Conservation (phyloP, 2,329 filamentous ascomycete genomes). For the Fusarium compactum region DNA sequence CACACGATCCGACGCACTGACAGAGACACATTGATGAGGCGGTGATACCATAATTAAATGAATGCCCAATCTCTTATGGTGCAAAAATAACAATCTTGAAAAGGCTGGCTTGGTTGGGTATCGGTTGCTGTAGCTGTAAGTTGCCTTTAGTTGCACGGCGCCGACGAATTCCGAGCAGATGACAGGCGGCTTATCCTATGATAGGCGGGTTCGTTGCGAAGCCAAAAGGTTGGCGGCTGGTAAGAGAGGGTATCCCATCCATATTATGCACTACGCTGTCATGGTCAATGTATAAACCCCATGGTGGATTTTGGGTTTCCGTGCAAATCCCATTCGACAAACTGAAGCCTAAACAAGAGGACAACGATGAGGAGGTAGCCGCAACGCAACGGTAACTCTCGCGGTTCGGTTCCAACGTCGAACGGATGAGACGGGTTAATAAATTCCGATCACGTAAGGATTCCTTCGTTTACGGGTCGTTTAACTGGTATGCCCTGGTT, state of each 20-base stretch:
- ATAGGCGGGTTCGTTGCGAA: conserved; percentile 13
- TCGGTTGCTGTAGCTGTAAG: conserved; percentile 2
- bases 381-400: conserved; percentile 4
- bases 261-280: conserved; percentile 14
- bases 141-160: not conserved
- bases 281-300: conserved; percentile 27
- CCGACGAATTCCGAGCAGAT: conserved; percentile 21
- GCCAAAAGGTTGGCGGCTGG: not conserved
- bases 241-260: conserved; percentile 18
- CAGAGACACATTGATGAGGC: not conserved
- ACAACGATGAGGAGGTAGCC: not conserved
- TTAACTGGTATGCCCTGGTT: conserved; percentile 18
- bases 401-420: not conserved
- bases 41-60: not conserved
- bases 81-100: not conserved
- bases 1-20: conserved; percentile 5
- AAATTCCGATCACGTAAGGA: conserved; percentile 2
- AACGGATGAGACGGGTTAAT: conserved; percentile 23
- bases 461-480: not conserved
- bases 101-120: conserved; percentile 12
- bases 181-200: conserved; percentile 10
- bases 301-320: conserved; percentile 29
- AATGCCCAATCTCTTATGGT: not conserved
- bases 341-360: not conserved
- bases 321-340: not conserved